These are phyloP conservation scores for Juncus effusus DNA, from an alignment of 176 grass and related monocot genomes.

Conservation along the genomic window DNA sequence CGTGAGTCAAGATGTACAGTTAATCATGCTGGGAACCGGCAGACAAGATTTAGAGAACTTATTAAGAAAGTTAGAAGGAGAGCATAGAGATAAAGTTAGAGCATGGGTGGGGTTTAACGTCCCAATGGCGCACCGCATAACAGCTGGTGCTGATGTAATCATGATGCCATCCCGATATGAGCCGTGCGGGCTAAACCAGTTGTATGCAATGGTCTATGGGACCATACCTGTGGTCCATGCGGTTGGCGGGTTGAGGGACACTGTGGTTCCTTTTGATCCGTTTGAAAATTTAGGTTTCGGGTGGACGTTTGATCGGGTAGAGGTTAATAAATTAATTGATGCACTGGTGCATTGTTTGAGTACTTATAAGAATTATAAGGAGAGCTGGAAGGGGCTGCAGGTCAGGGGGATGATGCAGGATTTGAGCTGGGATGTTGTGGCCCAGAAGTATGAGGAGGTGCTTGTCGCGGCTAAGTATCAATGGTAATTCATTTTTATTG, in stretches of 20 bases:
- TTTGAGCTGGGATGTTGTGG: constrained; percentile 86
- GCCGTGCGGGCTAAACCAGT: constrained; percentile 94
- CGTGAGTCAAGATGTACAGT: constrained; percentile 67
- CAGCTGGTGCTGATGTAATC: constrained; percentile 60
- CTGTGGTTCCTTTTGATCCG: constrained; percentile 70
- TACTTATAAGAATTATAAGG: constrained; percentile 68
- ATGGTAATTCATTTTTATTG: constrained; percentile 44
- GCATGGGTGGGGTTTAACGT: constrained; percentile 86
- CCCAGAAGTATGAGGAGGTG: constrained; percentile 75
- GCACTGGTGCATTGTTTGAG: constrained; percentile 71
- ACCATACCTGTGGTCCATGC: constrained; percentile 88
- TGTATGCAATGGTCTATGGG: constrained; percentile 88
- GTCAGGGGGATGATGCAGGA: constrained; percentile 72
- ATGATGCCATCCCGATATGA: constrained; percentile 93
- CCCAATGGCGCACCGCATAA: constrained; percentile 68
- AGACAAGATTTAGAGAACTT: constrained; percentile 65
- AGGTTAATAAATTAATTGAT: constrained; percentile 54
- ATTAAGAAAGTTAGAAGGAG: constrained; percentile 49
- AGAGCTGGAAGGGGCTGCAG: constrained; percentile 73
- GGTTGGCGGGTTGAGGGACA: constrained; percentile 81
- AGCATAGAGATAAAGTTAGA: constrained; percentile 57
- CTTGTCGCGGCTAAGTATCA: constrained; percentile 95
- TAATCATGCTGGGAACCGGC: constrained; percentile 77
- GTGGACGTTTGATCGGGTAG: constrained; percentile 77
- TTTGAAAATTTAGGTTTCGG: constrained; percentile 48